These are phyloP conservation scores for Cyclospora cayetanensis DNA, from an alignment of 169 alveolate species.

Conservation along the genomic window DNA sequence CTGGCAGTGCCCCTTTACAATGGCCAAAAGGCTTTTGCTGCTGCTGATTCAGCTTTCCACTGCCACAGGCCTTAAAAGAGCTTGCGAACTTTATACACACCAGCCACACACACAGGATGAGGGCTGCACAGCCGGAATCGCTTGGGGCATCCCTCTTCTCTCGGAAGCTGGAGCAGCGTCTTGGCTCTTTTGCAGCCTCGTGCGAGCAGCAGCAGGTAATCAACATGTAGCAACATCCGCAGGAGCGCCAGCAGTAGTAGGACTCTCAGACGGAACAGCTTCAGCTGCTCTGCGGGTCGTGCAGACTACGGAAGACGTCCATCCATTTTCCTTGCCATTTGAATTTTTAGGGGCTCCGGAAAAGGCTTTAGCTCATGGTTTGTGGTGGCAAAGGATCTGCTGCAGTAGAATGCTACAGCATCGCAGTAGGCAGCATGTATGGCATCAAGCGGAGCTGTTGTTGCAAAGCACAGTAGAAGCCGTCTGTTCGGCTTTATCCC, in stretches of 20 bases:
- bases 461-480: not conserved
- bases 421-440: not conserved
- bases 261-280: too few relatives aligned
- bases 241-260: not conserved
- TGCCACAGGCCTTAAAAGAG: not conserved
- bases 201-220: conserved; percentile 31
- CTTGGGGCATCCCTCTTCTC: conserved; percentile 12
- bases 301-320: too few relatives aligned
- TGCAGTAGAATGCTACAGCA: not conserved
- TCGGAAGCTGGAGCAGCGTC: not conserved
- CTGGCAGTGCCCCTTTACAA: not conserved
- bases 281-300: too few relatives aligned
- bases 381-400: too few relatives aligned
- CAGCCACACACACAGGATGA: conserved; percentile 10
- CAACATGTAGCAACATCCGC: not conserved
- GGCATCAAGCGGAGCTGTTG: not conserved
- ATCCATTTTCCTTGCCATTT: too few relatives aligned
- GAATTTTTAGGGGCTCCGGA: too few relatives aligned
- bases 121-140: not conserved
- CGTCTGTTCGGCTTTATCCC: not conserved
- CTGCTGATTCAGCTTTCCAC: not conserved
- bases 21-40: conserved; percentile 20
- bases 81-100: not conserved
- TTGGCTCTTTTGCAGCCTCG: not conserved
- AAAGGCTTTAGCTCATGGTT: too few relatives aligned